Evolutionary conservation across 2,329 filamentous ascomycete genomes (phyloP), one percentile per base, ranked within the genome.

Genomic region (Moelleriella libera): DNA sequence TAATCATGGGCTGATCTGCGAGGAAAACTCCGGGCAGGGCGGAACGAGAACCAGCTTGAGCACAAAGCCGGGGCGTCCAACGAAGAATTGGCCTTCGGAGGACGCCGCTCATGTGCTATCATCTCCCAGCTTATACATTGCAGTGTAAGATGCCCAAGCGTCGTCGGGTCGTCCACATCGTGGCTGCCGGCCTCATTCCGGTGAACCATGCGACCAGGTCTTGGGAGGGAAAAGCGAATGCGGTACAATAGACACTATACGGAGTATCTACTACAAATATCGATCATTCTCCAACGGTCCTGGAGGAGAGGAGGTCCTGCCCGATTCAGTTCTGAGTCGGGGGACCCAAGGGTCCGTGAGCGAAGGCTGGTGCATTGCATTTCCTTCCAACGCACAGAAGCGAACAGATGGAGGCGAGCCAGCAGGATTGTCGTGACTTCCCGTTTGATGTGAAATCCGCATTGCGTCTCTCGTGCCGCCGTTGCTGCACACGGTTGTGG

Each of bases 131-230:
- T 37, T 37, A 37, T 37, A 37, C 8, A 37, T 37, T 37, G 4
- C 8, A 37, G 34, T 37, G 34, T 37, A 37, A 9, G 34, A 12
- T 9, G 34, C 34, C 34, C 8, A 37, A 37, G 34, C 34, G 34
- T 37, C 34, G 8, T 40, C 14, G 9, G n/a, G 29, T 28, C 5
- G 39, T 40, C 43, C 11, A 45, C 9, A 11, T 30, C 6, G 44
- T 40, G 32, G 31, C 44, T 40, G 44, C 34, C 34, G 44, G 44
- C 32, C 30, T 45, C 44, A 45, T 45, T 45, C 28, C 44, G 34
- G 44, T 39, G 34, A 37, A 8, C 34, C 34, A 37, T 37, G 34
- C 34, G 34, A 37, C 12, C 8, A 37, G 8, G 34, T 37, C 34
- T 37, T 3, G 4, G 12, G 34, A 12, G 8, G 12, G 34, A 37